Percentiles rank a stretch among this genome's conserved stretches.
Conservation (phyloP, 768 basidiomycete genomes). For the Amanita muscaria region DNA sequence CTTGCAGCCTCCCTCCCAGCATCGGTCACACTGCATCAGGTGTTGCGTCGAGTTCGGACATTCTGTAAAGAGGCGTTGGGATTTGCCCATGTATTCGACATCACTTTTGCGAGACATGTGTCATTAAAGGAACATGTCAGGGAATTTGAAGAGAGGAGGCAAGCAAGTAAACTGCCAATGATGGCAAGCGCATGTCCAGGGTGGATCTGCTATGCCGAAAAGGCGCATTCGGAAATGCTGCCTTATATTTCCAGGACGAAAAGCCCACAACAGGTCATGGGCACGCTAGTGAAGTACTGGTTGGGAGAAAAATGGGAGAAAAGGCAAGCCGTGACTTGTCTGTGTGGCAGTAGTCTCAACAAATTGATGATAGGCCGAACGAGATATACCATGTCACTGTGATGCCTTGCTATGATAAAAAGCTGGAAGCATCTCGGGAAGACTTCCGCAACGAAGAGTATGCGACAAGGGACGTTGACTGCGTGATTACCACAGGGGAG, state of each 20-base stretch:
- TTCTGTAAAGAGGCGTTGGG: conserved; percentile 66
- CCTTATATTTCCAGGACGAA: conserved; percentile 84
- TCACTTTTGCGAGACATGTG: conserved; percentile 88
- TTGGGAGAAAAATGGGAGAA: conserved; percentile 59
- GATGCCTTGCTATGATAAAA: conserved; percentile 99
- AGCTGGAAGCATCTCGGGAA: conserved; percentile 90
- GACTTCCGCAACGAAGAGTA: conserved; percentile 85
- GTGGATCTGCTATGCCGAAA: conserved; percentile 99
- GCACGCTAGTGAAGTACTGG: conserved; percentile 87
- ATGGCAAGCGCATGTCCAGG: conserved; percentile 95
- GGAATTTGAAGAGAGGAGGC: conserved; percentile 68
- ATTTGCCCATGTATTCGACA: conserved; percentile 83
- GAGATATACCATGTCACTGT: conserved; percentile 94
- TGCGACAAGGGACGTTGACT: conserved; percentile 89
- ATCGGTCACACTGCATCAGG: conserved; percentile 35
- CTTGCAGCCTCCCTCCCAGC: conserved; percentile 45
- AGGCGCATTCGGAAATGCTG: conserved; percentile 89
- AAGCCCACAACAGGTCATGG: conserved; percentile 93
- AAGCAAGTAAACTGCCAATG: conserved; percentile 59
- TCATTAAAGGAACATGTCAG: conserved; percentile 71
- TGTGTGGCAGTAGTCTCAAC: neutral
- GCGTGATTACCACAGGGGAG: conserved; percentile 95
- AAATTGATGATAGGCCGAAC: conserved; percentile 78
- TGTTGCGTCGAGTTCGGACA: conserved; percentile 61
- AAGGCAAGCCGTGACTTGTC: conserved; percentile 39